Percentiles rank a stretch among this genome's conserved stretches.
Evolutionary conservation across 1,139 yeast species (phyloP).

Genomic region (Debaryomyces udenii): DNA sequence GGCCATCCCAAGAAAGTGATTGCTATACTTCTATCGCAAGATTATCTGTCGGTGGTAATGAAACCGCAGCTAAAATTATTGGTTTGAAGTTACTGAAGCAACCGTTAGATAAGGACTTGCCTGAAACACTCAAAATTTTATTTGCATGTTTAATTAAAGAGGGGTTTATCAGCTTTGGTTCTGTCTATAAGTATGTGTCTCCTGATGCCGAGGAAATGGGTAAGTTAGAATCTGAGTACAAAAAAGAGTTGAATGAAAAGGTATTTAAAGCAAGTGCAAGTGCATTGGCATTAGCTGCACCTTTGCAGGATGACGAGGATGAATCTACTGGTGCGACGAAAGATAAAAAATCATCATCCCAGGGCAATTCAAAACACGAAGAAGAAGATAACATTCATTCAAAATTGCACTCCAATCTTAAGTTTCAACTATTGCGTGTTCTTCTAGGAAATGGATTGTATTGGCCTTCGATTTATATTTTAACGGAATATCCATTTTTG

Average conservation of each 20-base stretch:
- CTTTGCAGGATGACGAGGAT: slow-evolving; percentile 66
- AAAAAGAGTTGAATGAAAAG: slow-evolving; percentile 59
- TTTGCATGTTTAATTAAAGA: slow-evolving; percentile 63
- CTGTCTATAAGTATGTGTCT: slow-evolving; percentile 57
- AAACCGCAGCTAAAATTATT: slow-evolving; percentile 60
- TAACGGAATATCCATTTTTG: slow-evolving; percentile 65
- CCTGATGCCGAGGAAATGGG: slow-evolving; percentile 49
- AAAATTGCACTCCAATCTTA: slow-evolving; percentile 27
- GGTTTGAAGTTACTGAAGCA: slow-evolving; percentile 55
- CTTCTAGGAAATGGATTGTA: slow-evolving; percentile 66
- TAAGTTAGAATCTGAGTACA: slow-evolving; percentile 47
- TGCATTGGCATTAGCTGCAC: slow-evolving; percentile 88
- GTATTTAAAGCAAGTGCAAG: slow-evolving; percentile 70
- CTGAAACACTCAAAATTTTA: slow-evolving; percentile 51
- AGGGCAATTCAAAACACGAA: slow-evolving; percentile 7
- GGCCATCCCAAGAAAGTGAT: slow-evolving; percentile 55
- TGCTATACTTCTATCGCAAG: slow-evolving; percentile 28
- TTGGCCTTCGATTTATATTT: slow-evolving; percentile 62
- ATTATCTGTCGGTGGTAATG: slow-evolving; percentile 57
- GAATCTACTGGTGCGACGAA: slow-evolving; percentile 23
- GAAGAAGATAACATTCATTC: slow-evolving; percentile 14
- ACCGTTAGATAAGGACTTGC: slow-evolving; percentile 34
- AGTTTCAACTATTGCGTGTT: slow-evolving; percentile 49
- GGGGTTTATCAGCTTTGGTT: slow-evolving; percentile 68
- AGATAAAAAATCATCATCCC: slow-evolving; percentile 14